Evolutionary conservation across 352 stramenopile genomes (phyloP).

Genomic region (Phytopythium cucurbitacearum): DNA sequence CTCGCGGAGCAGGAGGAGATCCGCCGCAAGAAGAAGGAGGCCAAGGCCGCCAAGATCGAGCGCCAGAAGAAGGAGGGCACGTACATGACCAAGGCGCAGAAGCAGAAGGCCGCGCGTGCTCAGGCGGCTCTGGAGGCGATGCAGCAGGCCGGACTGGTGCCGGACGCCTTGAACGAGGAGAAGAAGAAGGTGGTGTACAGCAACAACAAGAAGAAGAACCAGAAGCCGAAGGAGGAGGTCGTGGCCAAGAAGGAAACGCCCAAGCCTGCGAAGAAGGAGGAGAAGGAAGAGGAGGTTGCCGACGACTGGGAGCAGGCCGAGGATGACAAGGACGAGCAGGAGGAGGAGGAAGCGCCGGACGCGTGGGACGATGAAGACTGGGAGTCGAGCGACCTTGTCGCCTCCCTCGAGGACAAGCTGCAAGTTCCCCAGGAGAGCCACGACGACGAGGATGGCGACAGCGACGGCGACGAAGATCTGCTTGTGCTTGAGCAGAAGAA

Average conservation of each 20-base stretch:
- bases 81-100: constrained; percentile 99
- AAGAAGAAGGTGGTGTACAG: constrained; percentile 91
- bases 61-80: constrained; percentile 95
- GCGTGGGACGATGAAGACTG: constrained; percentile 85
- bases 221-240: constrained; percentile 31
- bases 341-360: constrained; percentile 61
- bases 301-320: constrained; percentile 66
- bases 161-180: constrained; percentile 47
- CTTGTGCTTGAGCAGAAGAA: constrained; percentile 94
- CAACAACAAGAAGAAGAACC: constrained; percentile 86
- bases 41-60: constrained; percentile 86
- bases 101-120: constrained; percentile 89
- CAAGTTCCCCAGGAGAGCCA: constrained; percentile 41
- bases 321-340: constrained; percentile 28
- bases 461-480: constrained; percentile 92
- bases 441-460: constrained; percentile 30
- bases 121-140: constrained; percentile 90
- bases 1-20: constrained; percentile 50
- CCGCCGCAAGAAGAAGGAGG: constrained; percentile 79
- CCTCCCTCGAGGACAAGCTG: constrained; percentile 77
- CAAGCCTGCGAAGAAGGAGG: constrained; percentile 14
- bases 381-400: constrained; percentile 72
- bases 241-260: constrained; percentile 27
- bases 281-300: constrained; percentile 58
- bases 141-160: constrained; percentile 88